Evolutionary conservation across 2,329 filamentous ascomycete genomes (phyloP).

Genomic region (Diaporthe eres): DNA sequence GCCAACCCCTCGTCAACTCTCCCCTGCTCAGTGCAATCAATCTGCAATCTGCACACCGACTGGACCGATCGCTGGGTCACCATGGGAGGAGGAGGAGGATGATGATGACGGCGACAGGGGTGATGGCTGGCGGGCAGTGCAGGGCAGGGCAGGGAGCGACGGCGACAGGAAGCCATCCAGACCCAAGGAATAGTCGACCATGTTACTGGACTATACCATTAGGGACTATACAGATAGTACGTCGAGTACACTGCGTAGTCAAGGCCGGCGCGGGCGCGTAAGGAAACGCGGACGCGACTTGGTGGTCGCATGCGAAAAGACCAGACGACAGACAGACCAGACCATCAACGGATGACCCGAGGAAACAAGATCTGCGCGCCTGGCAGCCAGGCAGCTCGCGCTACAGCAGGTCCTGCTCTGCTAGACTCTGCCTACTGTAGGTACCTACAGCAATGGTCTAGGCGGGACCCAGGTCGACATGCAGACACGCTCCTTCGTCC

Average conservation of each 20-base stretch:
- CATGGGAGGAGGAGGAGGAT: not conserved
- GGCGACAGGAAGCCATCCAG: not conserved
- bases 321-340: constrained; percentile 1
- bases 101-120: constrained; percentile 17
- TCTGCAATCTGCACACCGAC: constrained; percentile 37
- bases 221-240: not conserved
- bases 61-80: constrained; percentile 15
- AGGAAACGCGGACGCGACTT: constrained; percentile 28
- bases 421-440: not conserved
- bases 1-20: constrained; percentile 8
- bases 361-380: constrained; percentile 6
- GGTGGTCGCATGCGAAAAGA: constrained; percentile 7
- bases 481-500: not conserved
- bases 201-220: constrained; percentile 1
- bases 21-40: constrained; percentile 20
- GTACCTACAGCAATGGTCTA: not conserved
- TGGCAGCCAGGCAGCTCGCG: not conserved
- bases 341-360: not conserved
- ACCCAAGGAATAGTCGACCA: not conserved
- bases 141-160: not conserved
- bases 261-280: constrained; percentile 3
- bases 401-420: constrained; percentile 18
- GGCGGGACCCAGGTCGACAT: not conserved
- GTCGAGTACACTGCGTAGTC: constrained; percentile 1
- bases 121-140: not conserved